Conservation (phyloP, 352 stramenopile species). For the Phytophthora capsici region DNA sequence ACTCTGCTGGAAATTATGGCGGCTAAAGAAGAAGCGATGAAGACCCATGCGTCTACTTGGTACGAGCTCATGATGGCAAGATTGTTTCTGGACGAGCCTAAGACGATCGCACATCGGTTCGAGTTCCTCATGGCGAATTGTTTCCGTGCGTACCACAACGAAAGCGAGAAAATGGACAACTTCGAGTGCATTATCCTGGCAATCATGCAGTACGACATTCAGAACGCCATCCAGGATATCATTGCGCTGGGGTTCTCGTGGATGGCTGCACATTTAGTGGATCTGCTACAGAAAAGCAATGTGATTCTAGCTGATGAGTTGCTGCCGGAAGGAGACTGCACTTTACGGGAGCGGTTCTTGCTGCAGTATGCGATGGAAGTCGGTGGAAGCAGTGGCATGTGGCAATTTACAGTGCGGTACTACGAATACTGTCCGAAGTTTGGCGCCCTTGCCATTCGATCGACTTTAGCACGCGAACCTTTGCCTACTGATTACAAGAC, state of each 20-base stretch:
- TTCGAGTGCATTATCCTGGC: constrained; percentile 86
- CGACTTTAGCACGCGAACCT: constrained; percentile 53
- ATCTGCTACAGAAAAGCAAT: constrained; percentile 65
- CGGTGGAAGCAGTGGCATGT: constrained; percentile 57
- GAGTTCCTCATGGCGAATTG: constrained; percentile 85
- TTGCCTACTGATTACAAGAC: constrained; percentile 65
- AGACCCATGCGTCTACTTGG: constrained; percentile 55
- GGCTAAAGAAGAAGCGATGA: constrained; percentile 55
- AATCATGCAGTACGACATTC: constrained; percentile 80
- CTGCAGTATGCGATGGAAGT: constrained; percentile 79
- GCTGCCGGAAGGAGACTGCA: constrained; percentile 51
- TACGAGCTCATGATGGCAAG: constrained; percentile 86
- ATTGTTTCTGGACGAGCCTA: constrained; percentile 78
- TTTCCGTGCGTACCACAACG: constrained; percentile 54
- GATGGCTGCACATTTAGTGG: constrained; percentile 74
- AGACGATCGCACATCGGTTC: constrained; percentile 73
- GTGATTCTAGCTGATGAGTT: constrained; percentile 55
- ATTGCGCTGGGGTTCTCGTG: constrained; percentile 73
- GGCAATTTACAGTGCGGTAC: constrained; percentile 73
- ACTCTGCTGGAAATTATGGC: constrained; percentile 66
- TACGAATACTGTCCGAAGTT: constrained; percentile 68
- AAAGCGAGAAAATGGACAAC: constrained; percentile 62
- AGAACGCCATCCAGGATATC: constrained; percentile 72
- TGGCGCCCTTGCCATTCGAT: constrained; percentile 49
- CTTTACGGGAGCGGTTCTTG: constrained; percentile 64